A percentile compares a stretch with the other conserved stretches of the same genome.
Conservation (phyloP, 73 alveolate genomes). For the Tetrahymena elliotti region DNA sequence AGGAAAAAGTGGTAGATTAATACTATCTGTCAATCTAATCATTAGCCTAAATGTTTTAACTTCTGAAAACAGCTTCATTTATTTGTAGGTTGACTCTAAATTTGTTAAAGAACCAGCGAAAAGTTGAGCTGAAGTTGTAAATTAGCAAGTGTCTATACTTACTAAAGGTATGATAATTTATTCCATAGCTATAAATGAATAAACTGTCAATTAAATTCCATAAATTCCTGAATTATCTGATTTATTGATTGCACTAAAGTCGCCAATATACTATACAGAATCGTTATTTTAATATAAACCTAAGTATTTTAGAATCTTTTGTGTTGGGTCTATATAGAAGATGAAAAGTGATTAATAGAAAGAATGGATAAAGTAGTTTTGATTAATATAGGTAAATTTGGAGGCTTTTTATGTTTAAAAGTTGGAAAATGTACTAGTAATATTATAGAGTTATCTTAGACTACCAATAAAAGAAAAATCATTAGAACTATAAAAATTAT, state of each 20-base stretch:
- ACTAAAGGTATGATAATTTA: not conserved
- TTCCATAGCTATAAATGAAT: not conserved
- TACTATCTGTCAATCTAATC: not conserved
- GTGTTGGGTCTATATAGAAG: not conserved
- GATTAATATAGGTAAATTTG: not conserved
- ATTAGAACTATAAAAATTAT: not conserved
- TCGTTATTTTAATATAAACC: not conserved
- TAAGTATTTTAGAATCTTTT: not conserved
- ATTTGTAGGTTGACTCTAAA: not conserved
- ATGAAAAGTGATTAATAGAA: not conserved
- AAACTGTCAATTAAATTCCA: not conserved
- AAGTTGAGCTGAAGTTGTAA: not conserved
- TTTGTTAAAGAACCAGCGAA: not conserved
- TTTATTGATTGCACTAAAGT: not conserved
- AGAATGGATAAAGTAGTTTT: not conserved
- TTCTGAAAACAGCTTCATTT: not conserved
- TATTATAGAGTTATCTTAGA: not conserved
- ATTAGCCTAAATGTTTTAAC: not conserved
- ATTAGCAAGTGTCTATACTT: not conserved
- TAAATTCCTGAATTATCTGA: not conserved
- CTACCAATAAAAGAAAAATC: not conserved
- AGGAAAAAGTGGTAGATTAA: not conserved
- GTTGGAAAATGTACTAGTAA: not conserved
- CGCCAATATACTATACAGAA: not conserved
- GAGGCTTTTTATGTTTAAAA: not conserved